These are phyloP conservation scores for Colletotrichum spinosum DNA, from an alignment of 2,329 filamentous ascomycete species.

Conservation along the genomic window DNA sequence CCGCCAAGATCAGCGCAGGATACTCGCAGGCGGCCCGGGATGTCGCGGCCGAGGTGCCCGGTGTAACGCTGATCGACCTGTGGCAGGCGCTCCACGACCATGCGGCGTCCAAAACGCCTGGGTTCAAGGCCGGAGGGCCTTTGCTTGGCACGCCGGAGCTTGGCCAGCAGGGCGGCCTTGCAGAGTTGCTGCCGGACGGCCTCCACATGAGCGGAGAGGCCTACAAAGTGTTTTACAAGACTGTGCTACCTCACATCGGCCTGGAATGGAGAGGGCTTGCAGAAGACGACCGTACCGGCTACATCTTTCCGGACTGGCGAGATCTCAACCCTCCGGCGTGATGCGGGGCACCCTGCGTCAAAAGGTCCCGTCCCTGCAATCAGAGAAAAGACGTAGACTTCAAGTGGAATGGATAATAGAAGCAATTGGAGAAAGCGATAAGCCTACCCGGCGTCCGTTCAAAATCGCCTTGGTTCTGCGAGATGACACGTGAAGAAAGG, in stretches of 20 bases:
- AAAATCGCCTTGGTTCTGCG: no score
- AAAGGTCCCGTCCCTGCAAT: no score
- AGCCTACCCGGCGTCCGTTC: no score
- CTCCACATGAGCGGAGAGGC: conserved; percentile 67
- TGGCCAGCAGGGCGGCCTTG: conserved; percentile 63
- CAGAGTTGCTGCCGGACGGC: conserved; percentile 66
- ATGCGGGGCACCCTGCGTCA: neutral
- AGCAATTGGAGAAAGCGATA: no score
- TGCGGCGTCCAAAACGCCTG: conserved; percentile 68
- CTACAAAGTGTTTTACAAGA: conserved; percentile 64
- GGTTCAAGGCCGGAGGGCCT: conserved; percentile 64
- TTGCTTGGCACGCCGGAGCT: conserved; percentile 62
- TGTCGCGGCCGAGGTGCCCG: conserved; percentile 76
- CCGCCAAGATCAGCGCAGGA: conserved; percentile 61
- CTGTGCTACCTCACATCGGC: conserved; percentile 61
- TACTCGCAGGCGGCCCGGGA: conserved; percentile 71
- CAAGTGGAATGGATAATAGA: no score
- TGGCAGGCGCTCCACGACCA: conserved; percentile 82
- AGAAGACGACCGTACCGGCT: conserved; percentile 52
- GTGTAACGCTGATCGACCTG: conserved; percentile 79
- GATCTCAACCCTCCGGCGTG: conserved; percentile 34
- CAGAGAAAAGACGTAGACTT: no score
- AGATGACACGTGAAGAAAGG: neutral
- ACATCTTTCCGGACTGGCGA: conserved; percentile 63
- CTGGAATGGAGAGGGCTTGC: conserved; percentile 53